Conservation (phyloP, 306 rosid species). For the Sphenostylis stenocarpa region DNA sequence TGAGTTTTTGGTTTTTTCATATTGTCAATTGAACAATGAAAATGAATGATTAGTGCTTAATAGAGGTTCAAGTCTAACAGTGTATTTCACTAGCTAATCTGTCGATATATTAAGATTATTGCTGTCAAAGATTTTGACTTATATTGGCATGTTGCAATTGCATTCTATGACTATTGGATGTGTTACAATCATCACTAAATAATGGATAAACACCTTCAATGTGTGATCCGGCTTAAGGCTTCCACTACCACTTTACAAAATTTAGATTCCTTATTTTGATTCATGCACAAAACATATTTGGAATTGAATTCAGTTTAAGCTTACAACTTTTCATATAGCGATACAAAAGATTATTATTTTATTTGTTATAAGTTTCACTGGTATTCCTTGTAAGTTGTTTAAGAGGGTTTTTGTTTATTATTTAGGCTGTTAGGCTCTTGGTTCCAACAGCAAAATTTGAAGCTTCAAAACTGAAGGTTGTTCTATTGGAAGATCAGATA, state of each 20-base stretch:
- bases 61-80: too few relatives aligned
- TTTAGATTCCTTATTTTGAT: constrained; percentile 9
- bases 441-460: constrained; percentile 84
- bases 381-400: neutral
- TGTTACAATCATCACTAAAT: neutral
- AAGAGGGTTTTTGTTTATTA: neutral
- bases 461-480: constrained; percentile 88
- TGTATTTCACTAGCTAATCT: neutral
- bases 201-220: constrained; percentile 7
- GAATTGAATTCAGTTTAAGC: neutral
- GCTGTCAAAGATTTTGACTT: neutral
- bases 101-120: neutral
- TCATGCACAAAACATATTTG: neutral
- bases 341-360: neutral
- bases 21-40: too few relatives aligned
- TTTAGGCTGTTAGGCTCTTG: constrained; percentile 74
- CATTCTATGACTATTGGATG: constrained; percentile 20
- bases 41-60: too few relatives aligned
- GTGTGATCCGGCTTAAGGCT: constrained; percentile 1
- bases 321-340: constrained; percentile 2
- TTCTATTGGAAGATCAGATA: constrained; percentile 55
- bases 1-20: too few relatives aligned
- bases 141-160: neutral
- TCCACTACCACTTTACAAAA: constrained; percentile 14
- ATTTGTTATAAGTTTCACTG: constrained; percentile 4